Percentiles rank a stretch among this genome's conserved stretches.
Evolutionary conservation across 345 rosid species (phyloP).

Genomic region (Linum lewisii): DNA sequence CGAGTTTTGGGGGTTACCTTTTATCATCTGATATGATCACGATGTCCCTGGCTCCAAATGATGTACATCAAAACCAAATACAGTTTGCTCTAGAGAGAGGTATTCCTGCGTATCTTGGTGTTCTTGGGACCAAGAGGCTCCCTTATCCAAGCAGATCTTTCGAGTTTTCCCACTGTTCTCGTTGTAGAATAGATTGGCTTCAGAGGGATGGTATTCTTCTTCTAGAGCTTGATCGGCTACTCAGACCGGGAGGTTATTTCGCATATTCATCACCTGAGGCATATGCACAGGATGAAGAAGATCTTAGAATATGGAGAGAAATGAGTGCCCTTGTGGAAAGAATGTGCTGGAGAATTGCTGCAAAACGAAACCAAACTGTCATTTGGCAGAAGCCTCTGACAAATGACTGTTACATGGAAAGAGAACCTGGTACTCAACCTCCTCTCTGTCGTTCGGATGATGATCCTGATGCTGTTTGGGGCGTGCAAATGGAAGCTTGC

Average conservation of each 20-base stretch:
- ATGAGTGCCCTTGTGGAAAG: constrained; percentile 87
- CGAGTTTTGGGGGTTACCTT: constrained; percentile 95
- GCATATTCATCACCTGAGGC: constrained; percentile 99
- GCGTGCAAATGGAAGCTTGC: constrained; percentile 89
- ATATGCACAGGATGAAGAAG: constrained; percentile 93
- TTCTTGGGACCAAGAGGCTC: constrained; percentile 86
- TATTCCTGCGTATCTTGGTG: constrained; percentile 97
- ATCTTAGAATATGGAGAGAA: constrained; percentile 84
- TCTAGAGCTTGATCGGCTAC: constrained; percentile 92
- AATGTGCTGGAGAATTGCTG: constrained; percentile 96
- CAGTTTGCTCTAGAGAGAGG: constrained; percentile 99
- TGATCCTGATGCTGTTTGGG: constrained; percentile 87
- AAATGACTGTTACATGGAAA: constrained; percentile 75
- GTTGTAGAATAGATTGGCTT: constrained; percentile 99
- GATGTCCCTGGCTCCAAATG: constrained; percentile 95
- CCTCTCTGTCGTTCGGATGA: constrained; percentile 81
- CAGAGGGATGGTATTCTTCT: constrained; percentile 97
- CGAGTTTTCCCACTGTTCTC: constrained; percentile 94
- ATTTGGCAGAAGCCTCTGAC: constrained; percentile 92
- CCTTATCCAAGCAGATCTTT: constrained; percentile 99
- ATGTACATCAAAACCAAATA: constrained; percentile 99
- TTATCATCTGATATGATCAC: constrained; percentile 76
- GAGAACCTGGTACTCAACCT: constrained; percentile 79
- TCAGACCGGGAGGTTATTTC: constrained; percentile 96
- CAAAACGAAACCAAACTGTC: constrained; percentile 88